Conservation (phyloP, 1,139 yeast species). For the Hyphopichia khmerensis region DNA sequence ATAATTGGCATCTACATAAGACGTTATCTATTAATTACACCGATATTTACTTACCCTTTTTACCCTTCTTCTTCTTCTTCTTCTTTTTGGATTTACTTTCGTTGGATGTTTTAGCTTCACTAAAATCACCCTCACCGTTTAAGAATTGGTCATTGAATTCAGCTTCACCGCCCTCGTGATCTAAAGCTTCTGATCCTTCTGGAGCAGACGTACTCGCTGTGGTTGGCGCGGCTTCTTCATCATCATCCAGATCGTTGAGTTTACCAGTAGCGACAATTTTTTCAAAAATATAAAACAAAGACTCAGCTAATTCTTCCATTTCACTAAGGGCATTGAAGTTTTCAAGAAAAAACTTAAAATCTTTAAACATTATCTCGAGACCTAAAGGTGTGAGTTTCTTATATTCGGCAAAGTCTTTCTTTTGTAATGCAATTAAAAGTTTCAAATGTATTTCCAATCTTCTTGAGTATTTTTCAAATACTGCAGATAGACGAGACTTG, state of each 20-base stretch:
- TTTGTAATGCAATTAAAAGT: conserved; percentile 7
- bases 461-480: not conserved
- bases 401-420: conserved; percentile 1
- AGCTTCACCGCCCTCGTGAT: conserved; percentile 10
- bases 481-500: not conserved
- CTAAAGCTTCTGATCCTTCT: too few relatives aligned
- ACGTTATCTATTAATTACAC: not conserved
- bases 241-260: conserved; percentile 3
- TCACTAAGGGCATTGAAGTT: conserved; percentile 32
- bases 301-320: conserved; percentile 29
- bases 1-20: too few relatives aligned
- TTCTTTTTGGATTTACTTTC: conserved; percentile 14
- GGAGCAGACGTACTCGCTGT: too few relatives aligned
- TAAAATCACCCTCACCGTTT: conserved; percentile 22
- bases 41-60: conserved; percentile 19
- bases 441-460: conserved; percentile 17
- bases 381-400: not conserved
- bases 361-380: conserved; percentile 10
- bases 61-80: conserved; percentile 23
- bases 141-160: conserved; percentile 26
- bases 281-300: conserved; percentile 27
- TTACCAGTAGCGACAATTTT: conserved; percentile 19
- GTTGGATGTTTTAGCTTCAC: conserved; percentile 3
- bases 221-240: too few relatives aligned
- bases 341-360: conserved; percentile 24